Conservation (phyloP, 129 eudicot genomes). For the Centella asiatica region DNA sequence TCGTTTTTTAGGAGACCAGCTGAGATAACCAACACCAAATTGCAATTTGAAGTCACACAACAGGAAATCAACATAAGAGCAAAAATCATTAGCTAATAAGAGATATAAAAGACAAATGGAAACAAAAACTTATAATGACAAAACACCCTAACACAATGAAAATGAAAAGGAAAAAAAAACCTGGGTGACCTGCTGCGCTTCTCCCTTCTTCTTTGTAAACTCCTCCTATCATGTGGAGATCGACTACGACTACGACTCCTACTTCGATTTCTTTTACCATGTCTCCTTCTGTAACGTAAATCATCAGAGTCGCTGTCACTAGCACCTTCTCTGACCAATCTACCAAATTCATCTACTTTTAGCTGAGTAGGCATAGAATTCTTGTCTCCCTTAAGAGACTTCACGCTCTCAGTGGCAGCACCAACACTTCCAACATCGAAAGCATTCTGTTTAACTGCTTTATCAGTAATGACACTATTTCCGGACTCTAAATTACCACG, state of each 20-base stretch:
- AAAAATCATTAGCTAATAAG: not conserved
- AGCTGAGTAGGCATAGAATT: constrained; percentile 13
- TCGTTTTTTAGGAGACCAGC: constrained; percentile 70
- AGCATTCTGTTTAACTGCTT: constrained; percentile 11
- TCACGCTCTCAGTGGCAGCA: constrained; percentile 14
- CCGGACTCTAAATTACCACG: constrained; percentile 11
- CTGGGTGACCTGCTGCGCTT: constrained; percentile 79
- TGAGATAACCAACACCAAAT: constrained; percentile 18
- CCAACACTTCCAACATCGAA: constrained; percentile 10
- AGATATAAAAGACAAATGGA: too few relatives aligned
- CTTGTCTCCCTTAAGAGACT: constrained; percentile 22
- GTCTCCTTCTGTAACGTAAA: constrained; percentile 36
- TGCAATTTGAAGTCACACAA: not conserved
- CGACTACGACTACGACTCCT: constrained; percentile 65
- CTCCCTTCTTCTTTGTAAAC: constrained; percentile 50
- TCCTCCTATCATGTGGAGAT: constrained; percentile 51
- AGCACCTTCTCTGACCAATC: constrained; percentile 57
- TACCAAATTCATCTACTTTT: constrained; percentile 87
- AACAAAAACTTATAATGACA: too few relatives aligned
- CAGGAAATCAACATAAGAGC: not conserved
- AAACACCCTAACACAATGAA: too few relatives aligned
- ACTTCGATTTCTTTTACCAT: constrained; percentile 54
- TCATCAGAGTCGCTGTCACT: constrained; percentile 75
- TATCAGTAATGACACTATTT: constrained; percentile 10
- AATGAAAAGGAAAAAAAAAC: constrained; percentile 23